A percentile compares a stretch with the other conserved stretches of the same genome.
These are phyloP conservation scores for Skeletonema costatum DNA, from an alignment of 108 stramenopile species.

Conservation along the genomic window DNA sequence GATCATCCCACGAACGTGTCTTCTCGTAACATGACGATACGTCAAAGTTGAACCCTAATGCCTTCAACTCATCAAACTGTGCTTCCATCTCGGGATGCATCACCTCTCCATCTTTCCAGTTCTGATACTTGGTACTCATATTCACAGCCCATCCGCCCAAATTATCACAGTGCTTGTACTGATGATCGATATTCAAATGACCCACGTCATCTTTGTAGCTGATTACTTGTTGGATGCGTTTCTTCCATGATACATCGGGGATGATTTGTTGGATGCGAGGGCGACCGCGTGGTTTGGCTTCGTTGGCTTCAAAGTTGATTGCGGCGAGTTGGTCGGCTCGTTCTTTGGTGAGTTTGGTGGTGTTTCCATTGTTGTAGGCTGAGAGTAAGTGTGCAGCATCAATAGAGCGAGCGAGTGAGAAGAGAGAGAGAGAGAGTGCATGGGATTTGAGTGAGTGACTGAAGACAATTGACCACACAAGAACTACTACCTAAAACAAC, in stretches of 20 bases:
- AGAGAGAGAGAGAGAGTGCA: background rate
- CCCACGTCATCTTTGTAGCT: conserved; percentile 15
- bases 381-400: background rate
- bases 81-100: background rate
- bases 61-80: conserved; percentile 10
- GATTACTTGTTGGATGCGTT: conserved; percentile 13
- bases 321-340: conserved; percentile 52
- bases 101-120: background rate
- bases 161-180: conserved; percentile 24
- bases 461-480: background rate
- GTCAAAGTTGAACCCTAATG: conserved; percentile 21
- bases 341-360: conserved; percentile 47
- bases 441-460: background rate
- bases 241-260: conserved; percentile 13
- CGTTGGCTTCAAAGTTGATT: conserved; percentile 56
- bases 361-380: conserved; percentile 46
- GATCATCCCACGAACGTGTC: conserved; percentile 43
- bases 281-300: conserved; percentile 1
- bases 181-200: conserved; percentile 21
- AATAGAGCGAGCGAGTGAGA: background rate
- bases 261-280: conserved; percentile 2
- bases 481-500: background rate
- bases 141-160: conserved; percentile 28
- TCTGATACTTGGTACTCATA: conserved; percentile 2
- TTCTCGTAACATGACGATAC: conserved; percentile 1